Percentiles rank a stretch among this genome's conserved stretches.
These are phyloP conservation scores for Stachybotrys elegans DNA, from an alignment of 2,329 filamentous ascomycete species.

Conservation along the genomic window DNA sequence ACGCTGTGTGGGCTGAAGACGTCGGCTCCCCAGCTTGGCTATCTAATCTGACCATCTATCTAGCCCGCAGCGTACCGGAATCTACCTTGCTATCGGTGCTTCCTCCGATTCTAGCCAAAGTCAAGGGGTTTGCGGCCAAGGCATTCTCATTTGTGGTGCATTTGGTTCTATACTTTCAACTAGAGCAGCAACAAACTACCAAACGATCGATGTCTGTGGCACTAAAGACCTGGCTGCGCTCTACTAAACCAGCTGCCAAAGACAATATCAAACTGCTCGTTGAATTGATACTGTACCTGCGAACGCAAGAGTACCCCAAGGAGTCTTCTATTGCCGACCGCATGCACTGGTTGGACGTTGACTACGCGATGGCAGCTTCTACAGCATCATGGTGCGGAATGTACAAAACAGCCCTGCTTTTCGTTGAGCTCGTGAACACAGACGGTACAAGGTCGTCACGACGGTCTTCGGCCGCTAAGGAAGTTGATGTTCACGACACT, in stretches of 20 bases:
- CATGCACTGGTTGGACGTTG: conserved; percentile 78
- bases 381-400: conserved; percentile 76
- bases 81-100: conserved; percentile 68
- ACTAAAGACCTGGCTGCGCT: conserved; percentile 58
- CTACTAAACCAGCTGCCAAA: conserved; percentile 32
- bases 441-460: conserved; percentile 54
- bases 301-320: conserved; percentile 68
- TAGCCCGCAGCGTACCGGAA: conserved; percentile 54
- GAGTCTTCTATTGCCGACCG: conserved; percentile 78
- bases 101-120: conserved; percentile 56
- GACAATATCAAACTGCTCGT: conserved; percentile 69
- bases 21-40: conserved; percentile 54
- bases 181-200: conserved; percentile 53
- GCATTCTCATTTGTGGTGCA: conserved; percentile 84
- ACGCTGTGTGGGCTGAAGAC: conserved; percentile 24
- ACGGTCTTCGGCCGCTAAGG: conserved; percentile 56
- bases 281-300: conserved; percentile 79
- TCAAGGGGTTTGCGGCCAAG: conserved; percentile 66
- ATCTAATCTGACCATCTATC: conserved; percentile 51
- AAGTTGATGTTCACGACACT: conserved; percentile 58
- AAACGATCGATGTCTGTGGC: conserved; percentile 62
- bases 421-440: conserved; percentile 68
- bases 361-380: conserved; percentile 63
- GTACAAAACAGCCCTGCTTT: conserved; percentile 79
- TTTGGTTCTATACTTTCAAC: conserved; percentile 66